Conservation (phyloP, 148 eudicot genomes). For the Rheum nobile region DNA sequence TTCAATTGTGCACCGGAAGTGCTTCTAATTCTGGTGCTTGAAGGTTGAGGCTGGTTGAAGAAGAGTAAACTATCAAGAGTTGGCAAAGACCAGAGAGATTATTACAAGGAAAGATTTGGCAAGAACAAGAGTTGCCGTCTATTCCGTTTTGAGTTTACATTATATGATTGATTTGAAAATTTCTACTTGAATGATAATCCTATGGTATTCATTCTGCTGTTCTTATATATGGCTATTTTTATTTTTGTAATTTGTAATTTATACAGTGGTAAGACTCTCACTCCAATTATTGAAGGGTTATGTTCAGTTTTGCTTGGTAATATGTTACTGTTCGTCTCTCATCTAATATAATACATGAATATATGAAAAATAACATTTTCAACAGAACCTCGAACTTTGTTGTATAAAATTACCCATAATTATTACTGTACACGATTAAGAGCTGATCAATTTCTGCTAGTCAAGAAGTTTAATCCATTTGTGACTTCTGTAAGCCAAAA, state of each 20-base stretch:
- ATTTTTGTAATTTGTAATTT: neutral
- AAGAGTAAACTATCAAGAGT: neutral
- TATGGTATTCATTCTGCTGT: neutral
- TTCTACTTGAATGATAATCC: neutral
- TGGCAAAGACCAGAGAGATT: neutral
- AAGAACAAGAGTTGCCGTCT: neutral
- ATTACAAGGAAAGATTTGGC: neutral
- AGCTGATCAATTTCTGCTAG: no score
- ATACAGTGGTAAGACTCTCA: neutral
- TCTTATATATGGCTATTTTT: neutral
- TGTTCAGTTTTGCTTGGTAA: neutral
- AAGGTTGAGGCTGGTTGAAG: neutral
- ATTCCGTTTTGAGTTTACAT: neutral
- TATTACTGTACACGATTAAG: no score
- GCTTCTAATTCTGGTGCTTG: constrained; percentile 23
- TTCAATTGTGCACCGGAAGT: constrained; percentile 51
- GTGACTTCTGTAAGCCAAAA: no score
- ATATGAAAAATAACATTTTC: no score
- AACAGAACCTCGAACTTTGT: no score
- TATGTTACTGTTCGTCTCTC: neutral
- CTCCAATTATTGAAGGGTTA: neutral
- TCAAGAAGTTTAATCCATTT: no score
- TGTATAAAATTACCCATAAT: no score
- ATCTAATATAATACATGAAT: no score
- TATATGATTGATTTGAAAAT: neutral